Evolutionary conservation across 1,284 basidiomycete species (phyloP).

Genomic region (Meripilus lineatus): DNA sequence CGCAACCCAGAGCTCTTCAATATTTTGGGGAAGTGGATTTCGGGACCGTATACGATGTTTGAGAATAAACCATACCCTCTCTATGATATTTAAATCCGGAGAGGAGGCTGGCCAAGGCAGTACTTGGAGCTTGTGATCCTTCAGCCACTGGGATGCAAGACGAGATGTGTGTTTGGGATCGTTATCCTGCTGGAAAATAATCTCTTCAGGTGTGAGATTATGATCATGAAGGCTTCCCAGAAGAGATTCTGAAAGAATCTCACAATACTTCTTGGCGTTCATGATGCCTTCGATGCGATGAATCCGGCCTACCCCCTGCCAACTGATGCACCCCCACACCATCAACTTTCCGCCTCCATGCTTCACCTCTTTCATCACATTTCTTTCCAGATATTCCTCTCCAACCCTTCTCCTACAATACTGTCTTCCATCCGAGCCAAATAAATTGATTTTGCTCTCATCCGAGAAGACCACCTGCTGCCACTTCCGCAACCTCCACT

Average conservation of each 20-base stretch:
- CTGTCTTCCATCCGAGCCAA: background rate
- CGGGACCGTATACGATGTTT: conserved; percentile 1
- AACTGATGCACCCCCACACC: conserved; percentile 26
- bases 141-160: conserved; percentile 27
- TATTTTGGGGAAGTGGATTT: background rate
- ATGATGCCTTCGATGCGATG: conserved; percentile 24
- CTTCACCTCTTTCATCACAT: conserved; percentile 12
- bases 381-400: background rate
- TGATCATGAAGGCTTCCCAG: conserved; percentile 23
- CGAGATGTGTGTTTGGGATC: conserved; percentile 32
- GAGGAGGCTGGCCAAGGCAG: conserved; percentile 30
- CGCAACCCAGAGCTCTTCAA: conserved; percentile 8
- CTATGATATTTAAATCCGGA: conserved; percentile 32
- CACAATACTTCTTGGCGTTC: conserved; percentile 19
- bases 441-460: background rate
- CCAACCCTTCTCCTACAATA: background rate
- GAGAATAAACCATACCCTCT: conserved; percentile 10
- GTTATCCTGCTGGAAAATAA: conserved; percentile 32
- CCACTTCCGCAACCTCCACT: background rate
- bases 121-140: conserved; percentile 22
- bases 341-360: conserved; percentile 23
- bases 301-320: conserved; percentile 17
- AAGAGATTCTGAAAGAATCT: conserved; percentile 24
- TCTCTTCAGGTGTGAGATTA: conserved; percentile 5
- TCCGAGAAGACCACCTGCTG: background rate